These are phyloP conservation scores for Fusarium pilosicola DNA, from an alignment of 2,329 filamentous ascomycete genomes.

Conservation along the genomic window DNA sequence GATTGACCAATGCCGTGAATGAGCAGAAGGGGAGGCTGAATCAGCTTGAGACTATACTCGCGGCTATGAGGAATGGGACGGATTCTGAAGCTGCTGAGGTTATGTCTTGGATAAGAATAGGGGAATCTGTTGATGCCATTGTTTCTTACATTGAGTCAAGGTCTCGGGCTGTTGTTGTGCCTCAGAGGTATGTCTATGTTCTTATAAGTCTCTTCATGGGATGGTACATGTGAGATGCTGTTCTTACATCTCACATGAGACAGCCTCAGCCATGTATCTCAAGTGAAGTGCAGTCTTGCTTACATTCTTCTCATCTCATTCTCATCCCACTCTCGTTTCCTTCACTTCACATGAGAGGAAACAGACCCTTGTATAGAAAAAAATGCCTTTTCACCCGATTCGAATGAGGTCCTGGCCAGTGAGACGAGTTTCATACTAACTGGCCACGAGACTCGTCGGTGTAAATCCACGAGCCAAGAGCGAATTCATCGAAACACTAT, in stretches of 20 bases:
- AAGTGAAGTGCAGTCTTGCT: not conserved
- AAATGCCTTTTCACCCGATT: no score
- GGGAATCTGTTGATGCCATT: conserved; percentile 10
- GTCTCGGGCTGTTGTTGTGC: not conserved
- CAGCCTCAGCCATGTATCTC: not conserved
- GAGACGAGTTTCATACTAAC: not conserved
- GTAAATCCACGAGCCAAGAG: not conserved
- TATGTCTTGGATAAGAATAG: conserved; percentile 23
- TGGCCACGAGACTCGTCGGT: not conserved
- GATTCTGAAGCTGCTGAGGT: conserved; percentile 20
- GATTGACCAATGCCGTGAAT: conserved; percentile 6
- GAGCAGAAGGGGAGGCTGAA: conserved; percentile 17
- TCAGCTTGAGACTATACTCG: conserved; percentile 21
- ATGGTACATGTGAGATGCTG: not conserved
- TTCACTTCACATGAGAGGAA: not conserved
- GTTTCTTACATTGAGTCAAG: conserved; percentile 19
- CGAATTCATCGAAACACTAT: conserved; percentile 18
- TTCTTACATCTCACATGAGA: not conserved
- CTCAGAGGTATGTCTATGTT: not conserved
- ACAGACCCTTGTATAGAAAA: no score
- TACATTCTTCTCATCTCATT: no score
- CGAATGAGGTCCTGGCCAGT: no score
- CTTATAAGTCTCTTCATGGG: not conserved
- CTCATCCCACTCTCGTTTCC: not conserved
- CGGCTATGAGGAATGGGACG: conserved; percentile 7